Percentiles rank a stretch among this genome's conserved stretches.
Conservation (phyloP, 2,329 filamentous ascomycete genomes). For the Fusarium kyushuense region DNA sequence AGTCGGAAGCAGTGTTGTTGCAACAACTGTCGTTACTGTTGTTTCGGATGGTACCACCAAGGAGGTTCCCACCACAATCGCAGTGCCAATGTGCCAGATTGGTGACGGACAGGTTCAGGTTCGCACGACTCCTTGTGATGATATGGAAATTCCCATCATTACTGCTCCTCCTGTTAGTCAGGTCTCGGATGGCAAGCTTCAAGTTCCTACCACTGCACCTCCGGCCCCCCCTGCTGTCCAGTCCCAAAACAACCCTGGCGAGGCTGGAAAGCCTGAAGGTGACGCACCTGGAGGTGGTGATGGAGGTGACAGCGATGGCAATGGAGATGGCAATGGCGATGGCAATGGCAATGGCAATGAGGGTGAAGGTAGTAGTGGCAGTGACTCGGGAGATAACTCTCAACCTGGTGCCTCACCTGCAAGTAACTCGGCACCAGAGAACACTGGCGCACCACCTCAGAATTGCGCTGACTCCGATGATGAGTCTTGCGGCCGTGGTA, state of each 20-base stretch:
- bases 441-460: not conserved
- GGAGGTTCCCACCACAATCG: conserved; percentile 55
- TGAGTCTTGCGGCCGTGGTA: not conserved
- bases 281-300: not conserved
- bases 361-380: not conserved
- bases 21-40: conserved; percentile 63
- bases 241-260: not conserved
- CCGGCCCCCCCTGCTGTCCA: conserved; percentile 25
- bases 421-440: conserved; percentile 1
- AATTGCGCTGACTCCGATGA: not conserved
- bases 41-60: conserved; percentile 45
- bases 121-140: conserved; percentile 60
- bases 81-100: conserved; percentile 65
- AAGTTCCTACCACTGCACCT: conserved; percentile 43
- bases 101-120: conserved; percentile 63
- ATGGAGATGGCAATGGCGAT: too few species aligned
- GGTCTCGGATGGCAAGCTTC: conserved; percentile 50
- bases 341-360: too few species aligned
- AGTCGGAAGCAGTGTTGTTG: conserved; percentile 60
- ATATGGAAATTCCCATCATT: conserved; percentile 45
- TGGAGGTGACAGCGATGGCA: too few species aligned
- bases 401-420: conserved; percentile 13
- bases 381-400: not conserved
- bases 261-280: not conserved
- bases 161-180: conserved; percentile 50